Base-by-base conservation (phyloP, 179 eudicot species). In the Heliamphora pulchella region DNA sequence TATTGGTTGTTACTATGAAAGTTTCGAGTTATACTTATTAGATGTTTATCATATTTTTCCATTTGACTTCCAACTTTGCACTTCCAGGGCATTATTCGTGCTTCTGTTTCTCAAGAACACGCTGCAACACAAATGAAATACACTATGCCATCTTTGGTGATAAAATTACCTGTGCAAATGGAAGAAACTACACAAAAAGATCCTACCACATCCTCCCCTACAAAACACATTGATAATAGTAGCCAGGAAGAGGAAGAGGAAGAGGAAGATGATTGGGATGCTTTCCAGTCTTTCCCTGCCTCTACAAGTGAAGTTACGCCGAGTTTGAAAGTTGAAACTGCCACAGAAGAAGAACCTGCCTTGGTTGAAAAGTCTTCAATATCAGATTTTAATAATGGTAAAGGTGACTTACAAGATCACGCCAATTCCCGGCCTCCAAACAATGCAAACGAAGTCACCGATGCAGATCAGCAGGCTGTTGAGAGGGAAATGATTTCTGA, bases 261-360 rank as follows among this genome's bases (percentile, higher is more conserved):
- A 39, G 85, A 81, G 9, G 88, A 86, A 2, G 90, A 68, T 82
- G 98, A 95, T 83, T 96, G 99, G 99, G 99, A 94, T 84, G 80
- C 96, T 84, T 96, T 96, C 82, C 99, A 96, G 83, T 96, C 99
- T 69, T 88, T 96, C 84, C 91, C 98, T 68, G 88, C 97, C 20
- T 84, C 97, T 73, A 83, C 87, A 58, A 87, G 75, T 89, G 89
- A 87, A 82, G 78, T 69, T 75, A 66, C 62, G 77, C 72, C 87
- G 22, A 83, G 80, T 83, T 51, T 78, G 51, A 77, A 64, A 76
- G 80, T 79, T 76, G 85, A 79, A 74, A 76, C 74, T 79, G 54
- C 78, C 70, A n/a, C 51, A 61, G 61, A 62, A 61, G 61, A 62
- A 67, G 67, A 79, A 61, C 77, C 82, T 71, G 59, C 58, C 7